Evolutionary conservation across 805 yeast species (phyloP).

Genomic region (Blastobotrys terrestris): DNA sequence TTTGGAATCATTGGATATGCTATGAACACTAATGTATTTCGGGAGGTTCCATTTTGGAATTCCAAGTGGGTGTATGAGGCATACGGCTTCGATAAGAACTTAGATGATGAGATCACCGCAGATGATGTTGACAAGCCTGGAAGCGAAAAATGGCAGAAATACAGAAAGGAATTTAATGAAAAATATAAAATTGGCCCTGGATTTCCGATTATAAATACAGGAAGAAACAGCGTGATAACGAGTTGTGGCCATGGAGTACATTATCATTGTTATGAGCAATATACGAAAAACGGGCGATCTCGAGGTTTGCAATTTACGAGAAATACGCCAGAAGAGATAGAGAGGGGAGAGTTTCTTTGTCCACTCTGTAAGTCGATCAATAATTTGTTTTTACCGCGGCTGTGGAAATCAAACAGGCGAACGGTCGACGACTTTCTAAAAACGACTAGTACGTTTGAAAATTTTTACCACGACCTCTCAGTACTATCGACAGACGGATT

Average conservation of each 20-base stretch:
- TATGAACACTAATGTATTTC: conserved; percentile 50
- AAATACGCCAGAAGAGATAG: conserved; percentile 69
- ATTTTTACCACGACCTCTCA: conserved; percentile 25
- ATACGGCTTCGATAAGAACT: conserved; percentile 46
- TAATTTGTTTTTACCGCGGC: conserved; percentile 74
- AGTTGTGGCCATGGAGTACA: conserved; percentile 97
- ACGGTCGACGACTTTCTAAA: conserved; percentile 14
- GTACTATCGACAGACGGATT: conserved; percentile 22
- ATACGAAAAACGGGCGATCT: conserved; percentile 45
- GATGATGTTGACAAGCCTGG: conserved; percentile 13
- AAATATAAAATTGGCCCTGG: conserved; percentile 63
- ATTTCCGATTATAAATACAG: conserved; percentile 37
- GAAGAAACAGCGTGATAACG: conserved; percentile 38
- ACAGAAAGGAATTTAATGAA: conserved; percentile 34
- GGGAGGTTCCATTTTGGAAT: conserved; percentile 59
- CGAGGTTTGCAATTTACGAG: conserved; percentile 70
- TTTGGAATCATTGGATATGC: conserved; percentile 71
- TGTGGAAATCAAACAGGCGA: conserved; percentile 46
- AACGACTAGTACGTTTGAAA: conserved; percentile 10
- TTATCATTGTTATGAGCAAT: conserved; percentile 63
- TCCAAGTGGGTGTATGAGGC: conserved; percentile 61
- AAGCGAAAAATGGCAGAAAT: conserved; percentile 35
- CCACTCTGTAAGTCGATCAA: conserved; percentile 87
- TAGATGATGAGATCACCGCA: conserved; percentile 23
- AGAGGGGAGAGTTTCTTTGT: conserved; percentile 71